Evolutionary conservation across 2,329 filamentous ascomycete species (phyloP).

Genomic region (Aspergillus pseudotamarii): DNA sequence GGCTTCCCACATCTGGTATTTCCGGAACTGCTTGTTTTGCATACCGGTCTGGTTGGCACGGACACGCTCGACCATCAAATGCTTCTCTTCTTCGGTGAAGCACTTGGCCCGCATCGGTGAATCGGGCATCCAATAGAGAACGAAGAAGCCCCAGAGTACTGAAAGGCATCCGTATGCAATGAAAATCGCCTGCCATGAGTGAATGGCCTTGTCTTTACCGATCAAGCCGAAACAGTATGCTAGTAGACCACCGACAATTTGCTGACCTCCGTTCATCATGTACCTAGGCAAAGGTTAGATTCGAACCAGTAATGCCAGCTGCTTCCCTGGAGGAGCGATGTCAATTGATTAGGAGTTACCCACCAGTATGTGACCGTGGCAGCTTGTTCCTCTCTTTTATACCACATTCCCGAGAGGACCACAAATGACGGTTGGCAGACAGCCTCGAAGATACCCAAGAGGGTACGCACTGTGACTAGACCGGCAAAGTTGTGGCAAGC

Average conservation of each 20-base stretch:
- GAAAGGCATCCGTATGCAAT: slow-evolving; percentile 66
- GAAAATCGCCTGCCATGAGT: slow-evolving; percentile 71
- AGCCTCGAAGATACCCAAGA: slow-evolving; percentile 73
- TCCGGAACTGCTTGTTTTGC: slow-evolving; percentile 58
- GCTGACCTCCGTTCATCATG: slow-evolving; percentile 76
- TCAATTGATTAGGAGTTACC: neutral
- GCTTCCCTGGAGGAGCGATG: neutral
- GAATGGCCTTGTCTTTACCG: slow-evolving; percentile 53
- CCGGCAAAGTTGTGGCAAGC: slow-evolving; percentile 63
- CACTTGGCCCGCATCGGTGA: slow-evolving; percentile 73
- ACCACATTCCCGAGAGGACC: slow-evolving; percentile 71
- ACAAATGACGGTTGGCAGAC: slow-evolving; percentile 70
- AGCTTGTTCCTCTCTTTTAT: slow-evolving; percentile 69
- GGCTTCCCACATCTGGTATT: slow-evolving; percentile 59
- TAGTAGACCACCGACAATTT: slow-evolving; percentile 71
- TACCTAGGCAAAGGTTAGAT: slow-evolving; percentile 46
- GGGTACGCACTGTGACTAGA: slow-evolving; percentile 62
- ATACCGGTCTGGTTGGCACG: slow-evolving; percentile 64
- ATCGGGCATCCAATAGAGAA: slow-evolving; percentile 67
- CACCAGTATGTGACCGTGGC: slow-evolving; percentile 70
- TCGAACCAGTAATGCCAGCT: neutral
- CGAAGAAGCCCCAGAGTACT: slow-evolving; percentile 66
- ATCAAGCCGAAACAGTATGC: slow-evolving; percentile 60
- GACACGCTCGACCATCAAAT: slow-evolving; percentile 63
- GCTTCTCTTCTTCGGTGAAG: slow-evolving; percentile 67